Evolutionary conservation across 192 early-diverging fungal species (phyloP).

Genomic region (Coemansia guatemalensis): DNA sequence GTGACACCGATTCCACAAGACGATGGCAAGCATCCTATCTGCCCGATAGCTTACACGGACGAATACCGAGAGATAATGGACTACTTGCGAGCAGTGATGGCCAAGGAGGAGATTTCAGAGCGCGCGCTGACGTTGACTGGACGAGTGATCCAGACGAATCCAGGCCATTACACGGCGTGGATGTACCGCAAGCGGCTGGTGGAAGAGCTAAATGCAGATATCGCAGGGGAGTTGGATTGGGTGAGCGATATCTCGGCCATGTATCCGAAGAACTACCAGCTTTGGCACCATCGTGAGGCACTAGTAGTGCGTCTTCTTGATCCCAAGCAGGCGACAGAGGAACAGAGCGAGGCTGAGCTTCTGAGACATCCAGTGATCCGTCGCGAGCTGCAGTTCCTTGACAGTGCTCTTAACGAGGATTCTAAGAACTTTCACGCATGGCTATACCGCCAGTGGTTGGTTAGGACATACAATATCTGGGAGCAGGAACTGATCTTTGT

Average conservation of each 20-base stretch:
- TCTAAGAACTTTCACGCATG: slow-evolving; percentile 99
- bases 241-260: slow-evolving; percentile 67
- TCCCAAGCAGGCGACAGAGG: slow-evolving; percentile 8
- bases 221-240: slow-evolving; percentile 76
- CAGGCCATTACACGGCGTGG: slow-evolving; percentile 97
- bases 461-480: slow-evolving; percentile 75
- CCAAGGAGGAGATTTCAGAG: slow-evolving; percentile 68
- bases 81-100: slow-evolving; percentile 81
- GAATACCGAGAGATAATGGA: slow-evolving; percentile 64
- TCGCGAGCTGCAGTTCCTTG: slow-evolving; percentile 74
- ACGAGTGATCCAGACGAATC: slow-evolving; percentile 78
- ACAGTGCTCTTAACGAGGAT: slow-evolving; percentile 68
- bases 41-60: slow-evolving; percentile 51
- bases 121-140: slow-evolving; percentile 82
- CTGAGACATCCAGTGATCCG: slow-evolving; percentile 46
- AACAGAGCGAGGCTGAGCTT: slow-evolving; percentile 37
- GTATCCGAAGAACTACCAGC: slow-evolving; percentile 93
- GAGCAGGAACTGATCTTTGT: slow-evolving; percentile 73
- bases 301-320: slow-evolving; percentile 29
- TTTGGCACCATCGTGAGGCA: slow-evolving; percentile 69
- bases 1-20: slow-evolving; percentile 45
- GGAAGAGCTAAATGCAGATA: slow-evolving; percentile 62
- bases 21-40: slow-evolving; percentile 29
- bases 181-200: slow-evolving; percentile 84
- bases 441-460: slow-evolving; percentile 96